Evolutionary conservation across 164 flowering plant species (phyloP).

Genomic region (Magnolia sinica): DNA sequence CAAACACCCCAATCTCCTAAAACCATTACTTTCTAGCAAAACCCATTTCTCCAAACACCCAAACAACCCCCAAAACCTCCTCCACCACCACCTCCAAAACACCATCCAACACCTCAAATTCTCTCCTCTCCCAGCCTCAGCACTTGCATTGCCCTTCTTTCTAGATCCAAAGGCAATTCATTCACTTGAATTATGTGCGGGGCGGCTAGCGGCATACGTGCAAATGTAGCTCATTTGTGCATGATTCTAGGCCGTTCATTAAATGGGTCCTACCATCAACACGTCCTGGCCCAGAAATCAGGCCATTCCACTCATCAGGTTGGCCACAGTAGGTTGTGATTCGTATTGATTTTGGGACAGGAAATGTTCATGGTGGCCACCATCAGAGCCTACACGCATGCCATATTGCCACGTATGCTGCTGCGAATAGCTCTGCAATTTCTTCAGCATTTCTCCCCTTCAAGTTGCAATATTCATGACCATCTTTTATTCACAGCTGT

Average conservation of each 20-base stretch:
- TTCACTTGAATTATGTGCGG: conserved; percentile 3
- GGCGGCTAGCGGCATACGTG: too few species aligned
- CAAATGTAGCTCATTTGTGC: too few species aligned
- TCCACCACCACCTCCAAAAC: conserved; percentile 11
- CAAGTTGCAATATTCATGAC: not conserved
- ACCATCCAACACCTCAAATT: conserved; percentile 25
- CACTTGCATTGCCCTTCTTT: conserved; percentile 63
- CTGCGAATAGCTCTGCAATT: too few species aligned
- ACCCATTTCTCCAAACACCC: conserved; percentile 4
- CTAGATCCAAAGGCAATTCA: conserved; percentile 38
- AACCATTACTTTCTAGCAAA: conserved; percentile 5
- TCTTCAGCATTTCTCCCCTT: too few species aligned
- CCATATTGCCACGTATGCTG: too few species aligned
- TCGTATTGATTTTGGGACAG: not conserved
- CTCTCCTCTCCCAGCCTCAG: conserved; percentile 45
- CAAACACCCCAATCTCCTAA: conserved; percentile 21
- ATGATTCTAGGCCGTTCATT: not conserved
- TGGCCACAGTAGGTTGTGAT: too few species aligned
- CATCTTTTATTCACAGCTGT: not conserved
- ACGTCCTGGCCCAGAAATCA: too few species aligned
- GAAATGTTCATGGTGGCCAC: not conserved
- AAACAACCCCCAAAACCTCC: conserved; percentile 16
- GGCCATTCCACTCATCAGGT: too few species aligned
- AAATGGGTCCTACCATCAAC: too few species aligned
- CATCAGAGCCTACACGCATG: too few species aligned